Evolutionary conservation across 2,329 filamentous ascomycete genomes (phyloP).

Genomic region (Talaromyces rugulosus): DNA sequence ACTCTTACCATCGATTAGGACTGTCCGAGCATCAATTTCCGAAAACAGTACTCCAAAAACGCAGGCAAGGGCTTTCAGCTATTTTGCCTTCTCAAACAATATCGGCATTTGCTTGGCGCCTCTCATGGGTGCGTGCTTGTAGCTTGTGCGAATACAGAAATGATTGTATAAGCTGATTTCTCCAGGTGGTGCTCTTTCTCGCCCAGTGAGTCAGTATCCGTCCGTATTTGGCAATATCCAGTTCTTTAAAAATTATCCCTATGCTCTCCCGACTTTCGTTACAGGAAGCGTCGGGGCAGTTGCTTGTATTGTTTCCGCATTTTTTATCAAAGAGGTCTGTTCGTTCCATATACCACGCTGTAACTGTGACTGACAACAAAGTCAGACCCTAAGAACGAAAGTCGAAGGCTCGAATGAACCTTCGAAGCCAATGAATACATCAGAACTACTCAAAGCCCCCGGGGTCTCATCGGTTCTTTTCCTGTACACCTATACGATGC

Average conservation of each 20-base stretch:
- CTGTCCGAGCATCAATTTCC: conserved; percentile 71
- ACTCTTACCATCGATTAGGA: conserved; percentile 27
- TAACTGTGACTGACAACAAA: conserved; percentile 6
- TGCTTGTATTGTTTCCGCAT: conserved; percentile 47
- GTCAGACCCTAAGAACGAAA: conserved; percentile 27
- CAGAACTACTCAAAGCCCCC: conserved; percentile 56
- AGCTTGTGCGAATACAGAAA: background rate
- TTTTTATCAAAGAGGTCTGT: conserved; percentile 58
- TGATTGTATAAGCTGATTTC: conserved; percentile 8
- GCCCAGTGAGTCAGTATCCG: conserved; percentile 63
- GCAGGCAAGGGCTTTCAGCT: conserved; percentile 69
- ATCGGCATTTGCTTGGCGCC: conserved; percentile 71
- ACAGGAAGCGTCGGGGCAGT: conserved; percentile 53
- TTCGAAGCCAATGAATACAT: conserved; percentile 4
- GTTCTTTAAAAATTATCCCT: conserved; percentile 63
- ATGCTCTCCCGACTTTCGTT: conserved; percentile 60
- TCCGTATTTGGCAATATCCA: conserved; percentile 49
- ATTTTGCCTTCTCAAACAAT: conserved; percentile 72
- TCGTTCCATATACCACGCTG: conserved; percentile 16
- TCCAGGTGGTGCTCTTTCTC: conserved; percentile 62
- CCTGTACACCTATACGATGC: conserved; percentile 61
- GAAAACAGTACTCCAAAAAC: conserved; percentile 67
- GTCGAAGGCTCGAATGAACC: conserved; percentile 15
- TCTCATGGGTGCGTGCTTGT: conserved; percentile 44
- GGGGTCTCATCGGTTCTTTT: conserved; percentile 64